Evolutionary conservation across 1,139 yeast species (phyloP).

Genomic region (Blastobotrys raffinosifermentans): DNA sequence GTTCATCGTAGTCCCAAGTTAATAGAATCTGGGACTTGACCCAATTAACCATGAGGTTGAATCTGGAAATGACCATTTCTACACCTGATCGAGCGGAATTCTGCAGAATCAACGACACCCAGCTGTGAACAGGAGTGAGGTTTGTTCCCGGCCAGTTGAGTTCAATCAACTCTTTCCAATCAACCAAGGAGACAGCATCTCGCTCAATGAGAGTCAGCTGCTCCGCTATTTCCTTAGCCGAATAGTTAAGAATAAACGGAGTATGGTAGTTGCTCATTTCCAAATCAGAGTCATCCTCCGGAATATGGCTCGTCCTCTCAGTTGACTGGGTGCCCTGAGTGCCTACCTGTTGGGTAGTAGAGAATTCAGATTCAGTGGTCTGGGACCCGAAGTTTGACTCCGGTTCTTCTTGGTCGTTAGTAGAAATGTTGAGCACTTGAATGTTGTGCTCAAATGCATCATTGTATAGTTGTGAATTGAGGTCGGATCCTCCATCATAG

Average conservation of each 20-base stretch:
- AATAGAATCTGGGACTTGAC: conserved; percentile 78
- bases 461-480: conserved; percentile 9
- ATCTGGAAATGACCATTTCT: conserved; percentile 78
- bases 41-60: conserved; percentile 86
- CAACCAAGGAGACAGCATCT: conserved; percentile 77
- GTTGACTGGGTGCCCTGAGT: conserved; percentile 10
- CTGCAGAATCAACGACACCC: conserved; percentile 72
- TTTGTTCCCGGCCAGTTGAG: conserved; percentile 51
- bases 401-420: background rate
- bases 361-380: background rate
- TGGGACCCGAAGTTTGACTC: background rate
- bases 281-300: background rate
- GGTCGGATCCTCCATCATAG: conserved; percentile 1
- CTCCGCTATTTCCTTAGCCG: conserved; percentile 58
- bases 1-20: conserved; percentile 52
- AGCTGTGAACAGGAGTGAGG: conserved; percentile 66
- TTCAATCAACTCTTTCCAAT: conserved; percentile 87
- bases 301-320: too few species aligned
- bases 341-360: background rate
- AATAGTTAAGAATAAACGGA: conserved; percentile 72
- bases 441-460: conserved; percentile 8
- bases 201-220: conserved; percentile 83
- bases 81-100: conserved; percentile 55
- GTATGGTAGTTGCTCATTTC: conserved; percentile 43
- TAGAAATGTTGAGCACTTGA: background rate